Base-by-base conservation (phyloP, 2,329 filamentous ascomycete genomes). In the Pyricularia pennisetigena region DNA sequence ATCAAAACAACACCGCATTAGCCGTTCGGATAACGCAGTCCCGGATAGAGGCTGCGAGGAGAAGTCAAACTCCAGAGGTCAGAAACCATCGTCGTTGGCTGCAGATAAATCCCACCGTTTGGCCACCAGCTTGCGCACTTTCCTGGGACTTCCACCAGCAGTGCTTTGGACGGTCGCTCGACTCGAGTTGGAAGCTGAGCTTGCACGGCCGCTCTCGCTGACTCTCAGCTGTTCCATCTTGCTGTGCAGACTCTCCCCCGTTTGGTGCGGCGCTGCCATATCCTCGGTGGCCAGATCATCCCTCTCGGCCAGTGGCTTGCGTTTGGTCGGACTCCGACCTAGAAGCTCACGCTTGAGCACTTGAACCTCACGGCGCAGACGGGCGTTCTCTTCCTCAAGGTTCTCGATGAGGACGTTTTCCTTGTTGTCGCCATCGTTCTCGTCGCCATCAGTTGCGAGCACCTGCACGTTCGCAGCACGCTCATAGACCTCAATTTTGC, bases 371-470 rank as follows among this genome's bases (percentile, higher is more conserved):
- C 85, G 83, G 16, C 88, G 83, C 54, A 94, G 81, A 3, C 85
- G 82, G 70, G 91, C 88, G 68, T 93, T 93, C 74, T 94, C 91
- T 66, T 87, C 79, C 73, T 91, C 86, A 0, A 93, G 79, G 64
- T 90, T 85, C 73, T 90, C 86, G 6, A 88, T 80, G 1, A 86
- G 76, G 2, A 85, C 78, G 63, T 89, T 89, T 75, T 89, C 86
- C 73, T 90, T 89, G 71, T 77, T 78, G 73, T 83, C 80, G 10
- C 85, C 84, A 49, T 75, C 73, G 66, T 74, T 24, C 68, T 68
- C 68, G 72, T 64, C 28, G 70, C 73, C 72, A 71, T 73, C 66
- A 66, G 66, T 26, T 72, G 70, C 24, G 3, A 35, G 26, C 2
- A 62, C 61, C 26, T 23, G 54, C 1, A 66, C 66, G 0, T 49